Base-by-base conservation (phyloP, 225 moss, liverwort and hornwort species). In the Climacium dendroides region DNA sequence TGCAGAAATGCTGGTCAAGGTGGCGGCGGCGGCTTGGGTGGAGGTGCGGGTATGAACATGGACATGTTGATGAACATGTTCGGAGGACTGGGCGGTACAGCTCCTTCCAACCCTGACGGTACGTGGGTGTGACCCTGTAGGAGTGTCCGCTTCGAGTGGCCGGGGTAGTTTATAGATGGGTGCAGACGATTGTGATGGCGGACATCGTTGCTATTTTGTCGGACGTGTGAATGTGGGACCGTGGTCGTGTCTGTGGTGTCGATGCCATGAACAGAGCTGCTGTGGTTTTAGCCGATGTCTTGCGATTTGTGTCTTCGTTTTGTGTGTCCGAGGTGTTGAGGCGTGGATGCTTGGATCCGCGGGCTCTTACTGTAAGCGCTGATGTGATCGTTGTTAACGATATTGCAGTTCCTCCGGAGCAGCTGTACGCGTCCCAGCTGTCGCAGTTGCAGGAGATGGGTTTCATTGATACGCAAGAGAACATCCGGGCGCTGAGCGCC, bases 361-460 rank as follows among this genome's bases (percentile, higher is more conserved):
- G 30, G 53, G 23, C 26, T 64, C 25, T 55, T n/a, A 12, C 11
- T 59, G 22, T 67, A 10, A 39, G 67, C 45, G 65, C 57, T 83
- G 45, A 71, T 59, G 2, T 5, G 78, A 55, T 58, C 52, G 50
- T 61, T 59, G 32, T 79, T 89, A 53, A 85, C 9, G 92, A 91
- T 41, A 43, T 58, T 89, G 90, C 94, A 77, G 88, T 95, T 87
- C 93, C 97, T 85, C 95, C 96, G 66, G 98, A 99, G 90, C 97
- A 97, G 85, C 88, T 96, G 85, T 99, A 97, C 85, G 97, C 96
- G 83, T 92, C 97, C 82, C 96, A 99, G 92, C 92, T 99, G 87
- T 95, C 95, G 18, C 98, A 99, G 94, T 88, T 99, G 90, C 95
- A 95, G 93, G 98, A 99, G 78, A 99, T 99, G 98, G 98, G 97